Evolutionary conservation across 768 basidiomycete genomes (phyloP), one percentile per base, ranked within the genome.

Genomic region (Clathrus columnatus): DNA sequence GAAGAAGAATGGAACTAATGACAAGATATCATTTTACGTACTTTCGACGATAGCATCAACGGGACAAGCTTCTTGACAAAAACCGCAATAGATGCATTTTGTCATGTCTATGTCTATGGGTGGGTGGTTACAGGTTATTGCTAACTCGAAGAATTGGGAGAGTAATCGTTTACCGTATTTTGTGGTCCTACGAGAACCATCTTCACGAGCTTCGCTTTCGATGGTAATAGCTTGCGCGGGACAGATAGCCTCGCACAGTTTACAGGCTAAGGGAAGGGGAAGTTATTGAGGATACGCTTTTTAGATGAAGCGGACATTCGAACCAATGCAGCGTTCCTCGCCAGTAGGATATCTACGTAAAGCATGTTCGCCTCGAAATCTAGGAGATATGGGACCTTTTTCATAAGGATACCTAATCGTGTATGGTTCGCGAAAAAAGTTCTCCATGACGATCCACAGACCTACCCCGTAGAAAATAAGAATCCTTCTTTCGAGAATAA

Each of bases 11-110:
- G n/a, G 20, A 18, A 32, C 16, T 16, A 32, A 7, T 32, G 30
- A 48, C 46, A 50, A 36, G 7, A 51, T 46, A 47, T 44, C 23
- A 46, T 23, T 23, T 50, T 42, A 74, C 91, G 61, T 67, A 95
- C 94, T 95, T 76, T 98, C 96, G 53, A 99, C 96, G 63, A 99
- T 98, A 57, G 96, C 96, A 72, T 98, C 96, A 56, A 98, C 96
- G 1, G 96, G 96, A 69, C 96, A 99, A 27, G 96, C 96, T 73
- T 98, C 96, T 72, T 98, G 95, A 70, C 96, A 98, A 78, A 97
- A 98, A 52, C 96, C 96, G 71, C 96, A 99, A 76, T 99, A 99
- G 65, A 99, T 99, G 73, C 96, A 98, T 78, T 94, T 98, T 57
- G 96, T 99, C 96, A 99, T 99, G 70, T 99, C 96, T 64, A 98